These are phyloP conservation scores for Corniculantispora saksenae DNA, from an alignment of 2,329 filamentous ascomycete genomes.

Conservation along the genomic window DNA sequence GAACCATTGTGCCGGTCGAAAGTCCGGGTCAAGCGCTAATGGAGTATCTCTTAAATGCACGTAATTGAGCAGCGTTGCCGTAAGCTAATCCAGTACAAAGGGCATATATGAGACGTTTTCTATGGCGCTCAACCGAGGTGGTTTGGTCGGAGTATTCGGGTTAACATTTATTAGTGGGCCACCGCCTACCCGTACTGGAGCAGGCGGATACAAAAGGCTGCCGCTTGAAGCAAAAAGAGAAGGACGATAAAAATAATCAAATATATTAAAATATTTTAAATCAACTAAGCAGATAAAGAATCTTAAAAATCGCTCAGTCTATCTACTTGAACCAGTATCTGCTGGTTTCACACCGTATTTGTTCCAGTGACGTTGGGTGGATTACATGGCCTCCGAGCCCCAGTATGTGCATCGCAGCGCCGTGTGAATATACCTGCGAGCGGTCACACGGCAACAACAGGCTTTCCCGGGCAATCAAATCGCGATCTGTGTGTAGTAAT, in stretches of 20 bases:
- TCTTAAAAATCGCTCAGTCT: too few relatives aligned
- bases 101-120: not conserved
- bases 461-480: not conserved
- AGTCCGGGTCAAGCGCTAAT: not conserved
- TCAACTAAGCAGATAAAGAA: too few relatives aligned
- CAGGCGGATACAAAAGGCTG: too few relatives aligned
- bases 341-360: not conserved
- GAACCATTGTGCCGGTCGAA: not conserved
- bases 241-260: too few relatives aligned
- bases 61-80: not conserved
- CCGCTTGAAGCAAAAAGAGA: too few relatives aligned
- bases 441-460: not conserved
- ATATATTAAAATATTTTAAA: too few relatives aligned
- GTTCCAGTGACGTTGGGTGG: not conserved
- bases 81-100: not conserved
- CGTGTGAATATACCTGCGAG: not conserved
- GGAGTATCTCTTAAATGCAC: not conserved
- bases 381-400: not conserved
- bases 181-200: too few relatives aligned
- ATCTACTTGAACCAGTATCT: constrained; percentile 3
- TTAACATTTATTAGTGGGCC: not conserved
- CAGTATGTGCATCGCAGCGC: not conserved
- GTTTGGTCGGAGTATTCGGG: not conserved
- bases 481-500: not conserved
- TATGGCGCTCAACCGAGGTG: not conserved